A percentile compares a stretch with the other conserved stretches of the same genome.
Evolutionary conservation across 345 rosid genomes (phyloP).

Genomic region (Clausena lansium): DNA sequence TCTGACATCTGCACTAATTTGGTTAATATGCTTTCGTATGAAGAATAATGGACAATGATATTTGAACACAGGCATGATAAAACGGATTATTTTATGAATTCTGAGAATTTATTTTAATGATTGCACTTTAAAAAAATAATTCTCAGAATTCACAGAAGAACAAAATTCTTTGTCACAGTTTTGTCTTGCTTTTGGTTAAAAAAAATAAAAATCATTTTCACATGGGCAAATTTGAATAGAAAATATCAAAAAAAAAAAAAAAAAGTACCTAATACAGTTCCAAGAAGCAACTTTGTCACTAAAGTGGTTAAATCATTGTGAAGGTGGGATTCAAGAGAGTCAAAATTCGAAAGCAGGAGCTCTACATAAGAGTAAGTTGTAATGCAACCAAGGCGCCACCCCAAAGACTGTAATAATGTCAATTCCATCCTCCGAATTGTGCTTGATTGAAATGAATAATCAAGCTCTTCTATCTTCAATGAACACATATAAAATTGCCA

Average conservation of each 20-base stretch:
- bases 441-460: conserved; percentile 50
- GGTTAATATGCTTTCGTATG: not conserved
- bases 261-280: conserved; percentile 40
- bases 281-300: conserved; percentile 43
- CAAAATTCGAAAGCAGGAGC: conserved; percentile 24
- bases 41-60: too few species aligned
- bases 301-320: conserved; percentile 30
- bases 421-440: conserved; percentile 67
- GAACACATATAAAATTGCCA: not conserved
- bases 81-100: too few species aligned
- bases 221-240: too few species aligned
- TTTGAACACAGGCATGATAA: too few species aligned
- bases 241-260: too few species aligned
- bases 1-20: conserved; percentile 38
- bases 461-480: conserved; percentile 54
- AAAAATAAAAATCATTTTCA: too few species aligned
- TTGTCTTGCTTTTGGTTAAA: too few species aligned
- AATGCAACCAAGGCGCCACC: conserved; percentile 57
- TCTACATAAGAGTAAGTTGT: conserved; percentile 55
- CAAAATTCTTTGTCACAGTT: too few species aligned
- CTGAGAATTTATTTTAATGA: too few species aligned
- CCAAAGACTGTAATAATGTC: conserved; percentile 42
- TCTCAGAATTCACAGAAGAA: too few species aligned
- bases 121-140: too few species aligned
- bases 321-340: conserved; percentile 18